A percentile compares a stretch with the other conserved stretches of the same genome.
Evolutionary conservation across 2,329 filamentous ascomycete genomes (phyloP).

Genomic region (Myriosclerotinia scirpicola): DNA sequence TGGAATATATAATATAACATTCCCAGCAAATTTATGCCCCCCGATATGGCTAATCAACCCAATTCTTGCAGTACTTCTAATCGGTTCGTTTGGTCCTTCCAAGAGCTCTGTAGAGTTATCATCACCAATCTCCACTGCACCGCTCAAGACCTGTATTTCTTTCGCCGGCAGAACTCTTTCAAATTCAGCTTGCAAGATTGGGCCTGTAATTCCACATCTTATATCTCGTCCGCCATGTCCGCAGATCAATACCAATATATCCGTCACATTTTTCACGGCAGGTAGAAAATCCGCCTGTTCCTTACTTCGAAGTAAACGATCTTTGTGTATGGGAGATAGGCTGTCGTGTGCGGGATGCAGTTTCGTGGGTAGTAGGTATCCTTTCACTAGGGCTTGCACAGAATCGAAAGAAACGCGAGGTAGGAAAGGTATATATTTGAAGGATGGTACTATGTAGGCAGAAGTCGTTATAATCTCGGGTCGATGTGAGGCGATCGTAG

Average conservation of each 20-base stretch:
- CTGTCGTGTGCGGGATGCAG: constrained; percentile 61
- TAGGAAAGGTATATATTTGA: constrained; percentile 75
- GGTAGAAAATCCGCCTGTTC: constrained; percentile 53
- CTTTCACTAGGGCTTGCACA: constrained; percentile 59
- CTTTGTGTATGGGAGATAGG: constrained; percentile 58
- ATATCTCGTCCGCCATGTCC: constrained; percentile 80
- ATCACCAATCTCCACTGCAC: constrained; percentile 42
- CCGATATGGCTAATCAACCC: constrained; percentile 77
- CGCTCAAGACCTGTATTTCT: constrained; percentile 52
- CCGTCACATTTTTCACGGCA: constrained; percentile 60
- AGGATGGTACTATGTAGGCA: constrained; percentile 77
- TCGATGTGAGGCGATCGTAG: constrained; percentile 43
- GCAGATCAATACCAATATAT: constrained; percentile 81
- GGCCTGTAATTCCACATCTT: constrained; percentile 79
- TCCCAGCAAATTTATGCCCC: constrained; percentile 83
- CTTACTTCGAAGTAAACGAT: constrained; percentile 52
- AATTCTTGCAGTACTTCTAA: constrained; percentile 53
- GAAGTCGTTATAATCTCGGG: constrained; percentile 56
- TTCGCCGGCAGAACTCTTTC: constrained; percentile 53
- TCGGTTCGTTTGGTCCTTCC: constrained; percentile 40
- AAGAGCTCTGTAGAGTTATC: constrained; percentile 43
- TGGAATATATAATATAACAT: constrained; percentile 79
- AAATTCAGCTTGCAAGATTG: constrained; percentile 71
- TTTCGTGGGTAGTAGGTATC: constrained; percentile 62
- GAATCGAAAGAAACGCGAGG: constrained; percentile 60